phyloP scores from a whole-genome alignment of 345 rosid species.

The Populus tremula region DNA sequence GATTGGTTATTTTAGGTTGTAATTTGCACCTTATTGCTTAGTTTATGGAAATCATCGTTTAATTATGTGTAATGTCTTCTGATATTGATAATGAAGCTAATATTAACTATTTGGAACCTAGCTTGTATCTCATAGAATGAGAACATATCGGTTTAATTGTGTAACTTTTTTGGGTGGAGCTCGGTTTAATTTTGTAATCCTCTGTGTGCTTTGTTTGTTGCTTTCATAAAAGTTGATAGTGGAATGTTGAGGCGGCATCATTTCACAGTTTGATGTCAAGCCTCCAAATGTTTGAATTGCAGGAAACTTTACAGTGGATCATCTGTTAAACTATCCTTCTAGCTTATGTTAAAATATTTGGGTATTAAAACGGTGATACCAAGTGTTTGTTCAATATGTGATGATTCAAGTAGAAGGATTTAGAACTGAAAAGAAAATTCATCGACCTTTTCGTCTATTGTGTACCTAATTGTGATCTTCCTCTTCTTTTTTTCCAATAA shows the following conservation, averaged over 20 bases:
- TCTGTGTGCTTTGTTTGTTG: not conserved
- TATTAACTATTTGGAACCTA: not conserved
- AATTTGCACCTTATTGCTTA: not conserved
- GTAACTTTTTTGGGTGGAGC: not conserved
- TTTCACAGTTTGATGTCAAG: not conserved
- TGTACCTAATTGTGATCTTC: not conserved
- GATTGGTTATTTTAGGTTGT: not conserved
- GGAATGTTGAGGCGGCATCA: not conserved
- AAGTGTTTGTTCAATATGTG: not conserved
- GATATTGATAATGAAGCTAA: not conserved
- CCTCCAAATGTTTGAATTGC: not conserved
- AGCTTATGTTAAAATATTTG: not conserved
- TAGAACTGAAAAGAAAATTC: not conserved
- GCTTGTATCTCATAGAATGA: not conserved
- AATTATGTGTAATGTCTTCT: not conserved
- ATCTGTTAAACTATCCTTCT: not conserved
- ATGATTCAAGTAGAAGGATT: not conserved
- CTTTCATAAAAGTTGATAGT: not conserved
- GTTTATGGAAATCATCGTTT: not conserved
- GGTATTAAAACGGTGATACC: not conserved
- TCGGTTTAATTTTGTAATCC: not conserved
- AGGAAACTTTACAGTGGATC: not conserved
- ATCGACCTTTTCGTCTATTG: not conserved
- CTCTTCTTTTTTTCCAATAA: not conserved
- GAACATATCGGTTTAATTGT: not conserved